Base-by-base conservation (phyloP, 495 filamentous ascomycete species). In the Xylaria cubensis region DNA sequence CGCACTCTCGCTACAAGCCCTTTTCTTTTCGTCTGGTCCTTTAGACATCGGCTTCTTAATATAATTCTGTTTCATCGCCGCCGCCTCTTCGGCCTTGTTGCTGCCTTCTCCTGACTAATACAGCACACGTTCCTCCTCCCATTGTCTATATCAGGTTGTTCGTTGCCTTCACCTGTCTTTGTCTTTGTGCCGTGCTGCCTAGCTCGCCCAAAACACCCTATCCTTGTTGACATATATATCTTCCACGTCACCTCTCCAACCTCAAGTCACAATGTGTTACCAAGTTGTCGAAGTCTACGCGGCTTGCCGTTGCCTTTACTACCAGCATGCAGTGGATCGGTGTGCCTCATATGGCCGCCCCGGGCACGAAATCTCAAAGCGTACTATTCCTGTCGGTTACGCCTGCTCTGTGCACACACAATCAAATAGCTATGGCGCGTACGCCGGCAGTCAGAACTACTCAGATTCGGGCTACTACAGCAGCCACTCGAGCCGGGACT, bases 291-390 rank as follows among this genome's bases (percentile, higher is more conserved):
- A 94, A 76, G 89, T 90, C 58, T 95, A 92, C 82, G 89, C 93
- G 4, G 93, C 89, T 69, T 95, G 93, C 88, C 86, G 88, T 71
- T 95, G 93, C 79, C 84, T 94, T 74, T 95, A 95, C 84, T 92
- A 92, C 84, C 85, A 89, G 67, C 93, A 95, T 80, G 88, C 90
- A 21, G 85, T 94, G 71, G 93, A 95, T 73, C 91, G 91, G 67
- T 95, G 93, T 77, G 78, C 87, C 32, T 85, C 89, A 34, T 91
- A 91, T 75, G 90, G 91, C 59, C 92, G 91, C 67, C 86, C 88
- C 66, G 91, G 92, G 44, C 94, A 97, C 76, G 65, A 74, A 9
- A 82, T 94, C 70, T 88, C 93, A 71, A 92, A 93, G 78, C 91
- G 90, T 75, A 89, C 88, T 9, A 88, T 97, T 42, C 82, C 94